These are phyloP conservation scores for Aspergillus sp. DNA, from an alignment of 2,329 filamentous ascomycete species.

Conservation along the genomic window DNA sequence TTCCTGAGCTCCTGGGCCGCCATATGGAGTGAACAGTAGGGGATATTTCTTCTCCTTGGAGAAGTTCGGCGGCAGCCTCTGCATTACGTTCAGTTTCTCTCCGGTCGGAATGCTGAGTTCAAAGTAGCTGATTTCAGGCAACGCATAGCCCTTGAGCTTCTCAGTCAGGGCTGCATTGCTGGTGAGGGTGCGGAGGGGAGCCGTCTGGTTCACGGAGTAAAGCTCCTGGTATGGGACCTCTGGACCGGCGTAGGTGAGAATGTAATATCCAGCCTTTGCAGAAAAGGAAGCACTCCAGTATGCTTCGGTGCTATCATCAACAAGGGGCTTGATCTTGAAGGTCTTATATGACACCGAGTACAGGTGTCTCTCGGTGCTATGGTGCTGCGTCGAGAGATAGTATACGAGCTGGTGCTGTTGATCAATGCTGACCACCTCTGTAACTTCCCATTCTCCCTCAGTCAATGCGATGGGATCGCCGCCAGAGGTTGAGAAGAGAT, in stretches of 20 bases:
- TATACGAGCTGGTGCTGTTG: slow-evolving; percentile 57
- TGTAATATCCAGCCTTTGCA: slow-evolving; percentile 61
- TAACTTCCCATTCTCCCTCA: slow-evolving; percentile 65
- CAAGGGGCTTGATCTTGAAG: slow-evolving; percentile 57
- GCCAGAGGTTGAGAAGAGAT: slow-evolving; percentile 60
- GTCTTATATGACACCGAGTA: slow-evolving; percentile 63
- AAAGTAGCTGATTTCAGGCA: slow-evolving; percentile 65
- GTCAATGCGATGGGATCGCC: slow-evolving; percentile 60
- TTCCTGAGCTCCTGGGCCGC: slow-evolving; percentile 64
- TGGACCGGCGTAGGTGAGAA: slow-evolving; percentile 64
- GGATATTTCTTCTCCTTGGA: slow-evolving; percentile 64
- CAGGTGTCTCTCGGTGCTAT: slow-evolving; percentile 67
- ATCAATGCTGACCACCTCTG: slow-evolving; percentile 60
- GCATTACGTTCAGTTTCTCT: slow-evolving; percentile 63
- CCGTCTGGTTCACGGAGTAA: slow-evolving; percentile 57
- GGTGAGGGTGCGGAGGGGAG: slow-evolving; percentile 58
- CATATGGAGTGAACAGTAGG: slow-evolving; percentile 66
- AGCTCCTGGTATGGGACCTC: slow-evolving; percentile 70
- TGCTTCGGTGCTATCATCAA: slow-evolving; percentile 59
- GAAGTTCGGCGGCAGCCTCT: slow-evolving; percentile 65
- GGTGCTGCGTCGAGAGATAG: slow-evolving; percentile 64
- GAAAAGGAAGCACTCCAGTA: slow-evolving; percentile 68
- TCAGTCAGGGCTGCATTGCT: slow-evolving; percentile 59
- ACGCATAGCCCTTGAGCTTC: slow-evolving; percentile 58
- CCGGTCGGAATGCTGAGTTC: slow-evolving; percentile 63